A percentile compares a stretch with the other conserved stretches of the same genome.
Conservation (phyloP, 495 filamentous ascomycete genomes). For the Annulohypoxylon nitens region DNA sequence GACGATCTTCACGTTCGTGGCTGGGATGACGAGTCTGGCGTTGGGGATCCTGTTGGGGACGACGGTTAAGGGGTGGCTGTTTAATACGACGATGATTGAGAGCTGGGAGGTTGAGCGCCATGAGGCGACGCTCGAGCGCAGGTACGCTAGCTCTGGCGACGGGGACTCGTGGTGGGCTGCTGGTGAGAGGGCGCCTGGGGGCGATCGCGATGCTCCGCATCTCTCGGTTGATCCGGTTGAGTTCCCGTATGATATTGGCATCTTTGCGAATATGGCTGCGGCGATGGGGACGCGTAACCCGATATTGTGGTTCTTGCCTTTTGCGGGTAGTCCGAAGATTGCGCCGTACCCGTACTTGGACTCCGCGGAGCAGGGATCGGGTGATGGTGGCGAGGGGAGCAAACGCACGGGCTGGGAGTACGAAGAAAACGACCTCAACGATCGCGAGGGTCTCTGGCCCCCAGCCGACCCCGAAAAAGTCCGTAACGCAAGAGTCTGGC, state of each 20-base stretch:
- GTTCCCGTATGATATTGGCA: slow-evolving; percentile 92
- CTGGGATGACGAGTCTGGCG: slow-evolving; percentile 73
- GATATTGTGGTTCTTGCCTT: slow-evolving; percentile 63
- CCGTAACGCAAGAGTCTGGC: slow-evolving; percentile 58
- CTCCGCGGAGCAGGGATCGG: slow-evolving; percentile 7
- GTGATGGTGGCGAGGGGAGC: background rate
- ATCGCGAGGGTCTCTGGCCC: slow-evolving; percentile 77
- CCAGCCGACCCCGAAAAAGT: slow-evolving; percentile 91
- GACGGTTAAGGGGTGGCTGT: slow-evolving; percentile 55
- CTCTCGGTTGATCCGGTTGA: slow-evolving; percentile 75
- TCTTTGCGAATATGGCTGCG: slow-evolving; percentile 81
- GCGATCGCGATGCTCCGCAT: slow-evolving; percentile 49
- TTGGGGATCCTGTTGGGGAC: slow-evolving; percentile 73
- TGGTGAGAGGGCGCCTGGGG: slow-evolving; percentile 37
- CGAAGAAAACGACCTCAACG: slow-evolving; percentile 90
- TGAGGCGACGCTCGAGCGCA: slow-evolving; percentile 76
- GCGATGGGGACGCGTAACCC: slow-evolving; percentile 75
- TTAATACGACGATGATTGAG: slow-evolving; percentile 85
- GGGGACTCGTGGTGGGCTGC: slow-evolving; percentile 53
- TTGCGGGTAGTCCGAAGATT: slow-evolving; percentile 57
- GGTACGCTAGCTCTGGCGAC: slow-evolving; percentile 67
- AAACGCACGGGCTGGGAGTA: slow-evolving; percentile 71
- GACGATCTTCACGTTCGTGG: slow-evolving; percentile 71
- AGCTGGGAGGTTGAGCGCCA: slow-evolving; percentile 93
- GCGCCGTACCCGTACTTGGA: slow-evolving; percentile 15